These are phyloP conservation scores for Acanthamoeba lenticulata DNA, from an alignment of 208 protist species.

Conservation along the genomic window DNA sequence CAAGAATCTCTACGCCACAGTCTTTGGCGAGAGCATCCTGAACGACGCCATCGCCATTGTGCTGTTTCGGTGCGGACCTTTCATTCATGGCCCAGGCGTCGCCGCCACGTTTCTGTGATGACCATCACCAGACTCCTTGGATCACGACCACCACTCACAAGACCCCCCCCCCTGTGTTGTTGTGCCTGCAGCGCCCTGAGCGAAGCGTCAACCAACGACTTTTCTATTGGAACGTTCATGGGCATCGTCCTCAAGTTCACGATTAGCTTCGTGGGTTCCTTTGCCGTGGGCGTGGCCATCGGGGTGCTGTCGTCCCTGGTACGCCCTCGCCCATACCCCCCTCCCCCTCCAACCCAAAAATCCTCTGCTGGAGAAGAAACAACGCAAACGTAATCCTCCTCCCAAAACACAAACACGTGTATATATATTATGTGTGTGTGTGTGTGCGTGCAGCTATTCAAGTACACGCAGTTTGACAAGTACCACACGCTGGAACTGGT, in stretches of 20 bases:
- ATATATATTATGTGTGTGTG: too few species aligned
- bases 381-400: too few species aligned
- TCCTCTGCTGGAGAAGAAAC: not conserved
- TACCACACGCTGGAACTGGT: constrained; percentile 69
- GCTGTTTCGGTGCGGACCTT: constrained; percentile 71
- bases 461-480: constrained; percentile 54
- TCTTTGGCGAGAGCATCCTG: constrained; percentile 87
- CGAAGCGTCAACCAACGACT: not conserved
- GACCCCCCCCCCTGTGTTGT: too few species aligned
- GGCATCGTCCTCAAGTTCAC: constrained; percentile 1
- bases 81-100: not conserved
- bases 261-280: constrained; percentile 73
- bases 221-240: not conserved
- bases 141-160: too few species aligned
- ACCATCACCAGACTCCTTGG: too few species aligned
- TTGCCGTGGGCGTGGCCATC: constrained; percentile 65
- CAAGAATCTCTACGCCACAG: constrained; percentile 74
- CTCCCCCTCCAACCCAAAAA: not conserved
- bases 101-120: not conserved
- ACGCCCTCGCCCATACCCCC: not conserved
- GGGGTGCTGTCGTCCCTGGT: constrained; percentile 40
- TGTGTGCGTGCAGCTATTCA: constrained; percentile 75
- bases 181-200: not conserved
- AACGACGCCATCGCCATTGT: constrained; percentile 88
- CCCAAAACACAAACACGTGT: too few species aligned